A percentile compares a stretch with the other conserved stretches of the same genome.
Evolutionary conservation across 768 basidiomycete species (phyloP).

Genomic region (Obba rivulosa): DNA sequence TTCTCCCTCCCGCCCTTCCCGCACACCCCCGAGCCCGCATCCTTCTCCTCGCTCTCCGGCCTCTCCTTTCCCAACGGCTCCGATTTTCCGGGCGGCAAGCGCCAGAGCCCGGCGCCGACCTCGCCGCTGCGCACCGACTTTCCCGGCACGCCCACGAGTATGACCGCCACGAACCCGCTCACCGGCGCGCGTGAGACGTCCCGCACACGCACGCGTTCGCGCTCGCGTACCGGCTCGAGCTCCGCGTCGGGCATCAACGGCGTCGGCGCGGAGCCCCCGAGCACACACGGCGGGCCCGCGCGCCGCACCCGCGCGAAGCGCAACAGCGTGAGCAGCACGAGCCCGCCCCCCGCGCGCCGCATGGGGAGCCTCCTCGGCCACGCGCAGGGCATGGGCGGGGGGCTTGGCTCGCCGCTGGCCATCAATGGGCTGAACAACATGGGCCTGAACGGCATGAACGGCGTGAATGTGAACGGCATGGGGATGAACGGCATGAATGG

Average conservation of each 20-base stretch:
- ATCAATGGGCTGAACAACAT: too few species aligned
- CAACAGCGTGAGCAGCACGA: constrained; percentile 54
- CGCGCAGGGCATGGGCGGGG: constrained; percentile 36
- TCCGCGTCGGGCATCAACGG: not conserved
- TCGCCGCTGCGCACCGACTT: too few species aligned
- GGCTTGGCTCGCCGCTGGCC: constrained; percentile 8
- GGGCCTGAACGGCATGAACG: constrained; percentile 12
- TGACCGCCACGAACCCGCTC: too few species aligned
- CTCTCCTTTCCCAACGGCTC: constrained; percentile 49
- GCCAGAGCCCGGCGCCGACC: too few species aligned
- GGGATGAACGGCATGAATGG: constrained; percentile 13
- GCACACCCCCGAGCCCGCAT: constrained; percentile 14
- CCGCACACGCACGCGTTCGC: constrained; percentile 40
- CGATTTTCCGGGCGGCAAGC: too few species aligned
- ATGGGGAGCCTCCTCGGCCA: constrained; percentile 20
- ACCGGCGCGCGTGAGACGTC: constrained; percentile 21
- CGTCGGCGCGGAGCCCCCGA: constrained; percentile 21
- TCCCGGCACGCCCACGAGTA: constrained; percentile 22
- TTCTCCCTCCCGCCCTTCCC: constrained; percentile 24
- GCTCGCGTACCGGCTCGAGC: constrained; percentile 29
- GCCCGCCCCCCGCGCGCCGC: constrained; percentile 39
- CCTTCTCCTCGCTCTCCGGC: constrained; percentile 24
- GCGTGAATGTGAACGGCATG: constrained; percentile 16
- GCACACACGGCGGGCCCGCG: constrained; percentile 34
- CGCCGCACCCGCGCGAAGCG: constrained; percentile 43